Evolutionary conservation across 1,284 basidiomycete genomes (phyloP), one percentile per base, ranked within the genome.

Genomic region (Rhodotorula glutinis): DNA sequence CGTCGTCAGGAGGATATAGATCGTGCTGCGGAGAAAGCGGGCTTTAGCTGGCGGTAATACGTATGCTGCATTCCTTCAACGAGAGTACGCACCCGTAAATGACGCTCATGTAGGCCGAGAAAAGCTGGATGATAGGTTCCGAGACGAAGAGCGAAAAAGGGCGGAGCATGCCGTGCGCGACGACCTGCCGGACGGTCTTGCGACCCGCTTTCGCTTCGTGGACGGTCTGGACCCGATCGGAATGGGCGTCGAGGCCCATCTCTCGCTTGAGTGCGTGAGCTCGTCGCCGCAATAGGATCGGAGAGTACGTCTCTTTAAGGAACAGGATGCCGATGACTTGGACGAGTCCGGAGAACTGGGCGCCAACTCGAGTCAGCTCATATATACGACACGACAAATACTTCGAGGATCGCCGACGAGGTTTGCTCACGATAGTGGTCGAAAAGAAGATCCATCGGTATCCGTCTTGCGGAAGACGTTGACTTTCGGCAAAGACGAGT

Each of bases 1-100:
- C 0, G 84, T 86, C 0, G 87, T 88, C 53, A 90, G 78, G 72
- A 88, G 81, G 13, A 87, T 69, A 70, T 83, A 84, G 53, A 83
- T 76, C 72, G 86, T 85, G 71, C 80, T 61, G 57, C n/a, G n/a
- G n/a, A n/a, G n/a, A n/a, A n/a, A n/a, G n/a, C n/a, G n/a, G n/a
- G n/a, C n/a, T n/a, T n/a, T n/a, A n/a, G n/a, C n/a, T n/a, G n/a
- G n/a, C n/a, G n/a, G n/a, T n/a, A n/a, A n/a, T n/a, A n/a, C n/a
- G n/a, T n/a, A n/a, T n/a, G n/a, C n/a, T n/a, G n/a, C n/a, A n/a
- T n/a, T n/a, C n/a, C n/a, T n/a, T n/a, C n/a, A n/a, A n/a, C n/a
- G 41, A n/a, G 40, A 21, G 11, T n/a, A 57, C 41, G 16, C 23
- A 66, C 47, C 59, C 67, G 23, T 82, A 85, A 19, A 85, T 71